Evolutionary conservation across 1,284 basidiomycete genomes (phyloP).

Genomic region (Melampsora larici-populina): DNA sequence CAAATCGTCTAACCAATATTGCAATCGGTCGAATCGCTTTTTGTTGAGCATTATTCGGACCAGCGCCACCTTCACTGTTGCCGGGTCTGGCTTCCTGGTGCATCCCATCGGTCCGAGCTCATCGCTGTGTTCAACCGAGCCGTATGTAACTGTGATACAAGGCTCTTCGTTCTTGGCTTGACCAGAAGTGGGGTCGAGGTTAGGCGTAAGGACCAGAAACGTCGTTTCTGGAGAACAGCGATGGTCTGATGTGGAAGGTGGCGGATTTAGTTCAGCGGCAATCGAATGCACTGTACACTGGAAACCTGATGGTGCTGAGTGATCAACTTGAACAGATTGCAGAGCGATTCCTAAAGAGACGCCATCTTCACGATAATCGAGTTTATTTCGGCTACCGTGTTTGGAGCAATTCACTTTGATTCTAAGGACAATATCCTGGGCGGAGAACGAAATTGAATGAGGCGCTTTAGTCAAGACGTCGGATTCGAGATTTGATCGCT

Average conservation of each 20-base stretch:
- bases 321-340: background rate
- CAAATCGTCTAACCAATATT: conserved; percentile 43
- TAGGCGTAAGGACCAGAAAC: background rate
- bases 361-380: background rate
- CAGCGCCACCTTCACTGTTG: conserved; percentile 9
- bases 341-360: background rate
- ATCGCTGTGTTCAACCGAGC: background rate
- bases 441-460: background rate
- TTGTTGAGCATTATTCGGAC: conserved; percentile 29
- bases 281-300: background rate
- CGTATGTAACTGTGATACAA: background rate
- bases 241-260: background rate
- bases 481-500: background rate
- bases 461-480: background rate
- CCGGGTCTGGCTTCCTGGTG: background rate
- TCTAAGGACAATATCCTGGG: background rate
- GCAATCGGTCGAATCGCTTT: conserved; percentile 32
- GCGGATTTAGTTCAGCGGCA: background rate
- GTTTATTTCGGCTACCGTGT: background rate
- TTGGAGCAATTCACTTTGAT: background rate
- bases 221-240: background rate
- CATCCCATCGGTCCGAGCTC: background rate
- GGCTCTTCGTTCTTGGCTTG: background rate
- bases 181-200: background rate
- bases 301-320: background rate